Evolutionary conservation across 176 grass and related monocot species (phyloP).

Genomic region (Phoenix roebelenii): DNA sequence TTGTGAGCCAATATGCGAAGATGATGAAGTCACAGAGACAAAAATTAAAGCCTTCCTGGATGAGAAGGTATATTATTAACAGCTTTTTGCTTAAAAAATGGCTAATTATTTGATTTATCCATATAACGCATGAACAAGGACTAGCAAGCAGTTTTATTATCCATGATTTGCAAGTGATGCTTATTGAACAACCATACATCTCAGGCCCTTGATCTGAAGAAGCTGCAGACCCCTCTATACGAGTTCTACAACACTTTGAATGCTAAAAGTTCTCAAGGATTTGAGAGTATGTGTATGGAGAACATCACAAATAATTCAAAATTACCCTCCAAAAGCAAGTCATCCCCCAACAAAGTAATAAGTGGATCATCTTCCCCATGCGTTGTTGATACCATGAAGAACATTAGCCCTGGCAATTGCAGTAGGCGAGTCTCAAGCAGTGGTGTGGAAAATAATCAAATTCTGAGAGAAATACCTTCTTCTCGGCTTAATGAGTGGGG

Average conservation of each 20-base stretch:
- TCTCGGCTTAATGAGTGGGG: slow-evolving; percentile 50
- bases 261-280: slow-evolving; percentile 36
- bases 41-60: slow-evolving; percentile 97
- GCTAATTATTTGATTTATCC: too few relatives aligned
- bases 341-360: slow-evolving; percentile 47
- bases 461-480: slow-evolving; percentile 84
- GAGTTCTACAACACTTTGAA: slow-evolving; percentile 89
- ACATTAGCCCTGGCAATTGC: slow-evolving; percentile 44
- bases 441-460: slow-evolving; percentile 32
- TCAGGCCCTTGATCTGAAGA: slow-evolving; percentile 96
- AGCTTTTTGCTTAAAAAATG: background rate
- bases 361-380: slow-evolving; percentile 25
- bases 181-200: background rate
- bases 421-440: slow-evolving; percentile 46
- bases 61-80: slow-evolving; percentile 47
- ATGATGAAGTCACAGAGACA: slow-evolving; percentile 74
- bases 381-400: slow-evolving; percentile 44
- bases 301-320: slow-evolving; percentile 44
- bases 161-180: too few relatives aligned
- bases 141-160: too few relatives aligned
- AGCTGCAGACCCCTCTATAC: slow-evolving; percentile 88
- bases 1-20: slow-evolving; percentile 53
- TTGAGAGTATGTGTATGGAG: slow-evolving; percentile 48
- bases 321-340: slow-evolving; percentile 58
- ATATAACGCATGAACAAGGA: too few relatives aligned